Conservation (phyloP, 176 grass and related monocot species). For the Tillandsia leiboldiana region DNA sequence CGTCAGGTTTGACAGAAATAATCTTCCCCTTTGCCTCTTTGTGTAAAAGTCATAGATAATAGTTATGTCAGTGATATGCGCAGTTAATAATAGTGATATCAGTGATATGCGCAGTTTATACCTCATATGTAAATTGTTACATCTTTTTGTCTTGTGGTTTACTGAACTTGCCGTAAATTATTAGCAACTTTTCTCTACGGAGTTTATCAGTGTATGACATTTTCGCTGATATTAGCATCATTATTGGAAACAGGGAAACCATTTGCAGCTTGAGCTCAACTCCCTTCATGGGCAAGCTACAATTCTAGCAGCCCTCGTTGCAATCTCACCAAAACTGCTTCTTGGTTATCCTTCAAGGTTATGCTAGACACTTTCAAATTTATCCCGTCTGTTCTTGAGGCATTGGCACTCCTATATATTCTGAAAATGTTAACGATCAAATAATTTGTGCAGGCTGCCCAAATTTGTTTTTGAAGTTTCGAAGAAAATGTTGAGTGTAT, state of each 20-base stretch:
- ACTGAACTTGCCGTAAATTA: not conserved
- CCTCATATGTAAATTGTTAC: not conserved
- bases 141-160: not conserved
- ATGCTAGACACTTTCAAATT: too few relatives aligned
- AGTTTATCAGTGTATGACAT: conserved; percentile 7
- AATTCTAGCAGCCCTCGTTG: conserved; percentile 80
- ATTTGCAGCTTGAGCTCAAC: conserved; percentile 59
- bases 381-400: too few relatives aligned
- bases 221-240: conserved; percentile 14
- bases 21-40: not conserved
- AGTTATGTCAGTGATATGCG: not conserved
- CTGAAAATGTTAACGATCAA: not conserved
- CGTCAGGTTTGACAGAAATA: not conserved
- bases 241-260: conserved; percentile 51
- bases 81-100: not conserved
- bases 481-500: conserved; percentile 76
- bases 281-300: conserved; percentile 78
- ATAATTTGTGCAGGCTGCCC: conserved; percentile 42
- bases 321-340: conserved; percentile 80
- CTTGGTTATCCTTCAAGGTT: conserved; percentile 98
- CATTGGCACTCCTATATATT: not conserved
- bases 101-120: not conserved
- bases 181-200: not conserved
- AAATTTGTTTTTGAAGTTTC: conserved; percentile 87
- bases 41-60: not conserved